Evolutionary conservation across 2,329 filamentous ascomycete species (phyloP).

Genomic region (Leptodontidium sp.): DNA sequence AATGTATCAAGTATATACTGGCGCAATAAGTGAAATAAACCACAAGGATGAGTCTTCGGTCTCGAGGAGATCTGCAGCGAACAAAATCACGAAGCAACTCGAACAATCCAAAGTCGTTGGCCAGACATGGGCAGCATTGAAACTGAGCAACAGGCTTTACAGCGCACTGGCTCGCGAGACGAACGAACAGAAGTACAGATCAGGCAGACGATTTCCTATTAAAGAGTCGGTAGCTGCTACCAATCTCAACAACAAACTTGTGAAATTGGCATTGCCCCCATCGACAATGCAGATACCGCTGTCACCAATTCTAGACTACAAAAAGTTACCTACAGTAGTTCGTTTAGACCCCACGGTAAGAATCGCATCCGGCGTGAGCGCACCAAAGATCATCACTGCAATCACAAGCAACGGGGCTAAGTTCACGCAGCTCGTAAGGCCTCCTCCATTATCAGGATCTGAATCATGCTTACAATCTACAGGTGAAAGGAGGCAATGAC

Average conservation of each 20-base stretch:
- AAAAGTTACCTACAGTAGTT: conserved; percentile 74
- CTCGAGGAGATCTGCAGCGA: conserved; percentile 78
- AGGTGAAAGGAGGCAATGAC: conserved; percentile 94
- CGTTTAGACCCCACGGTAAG: conserved; percentile 79
- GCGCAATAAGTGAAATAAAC: conserved; percentile 73
- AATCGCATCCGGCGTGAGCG: conserved; percentile 89
- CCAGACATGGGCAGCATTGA: conserved; percentile 74
- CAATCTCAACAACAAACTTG: conserved; percentile 68
- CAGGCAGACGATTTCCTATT: conserved; percentile 68
- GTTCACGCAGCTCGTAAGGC: conserved; percentile 82
- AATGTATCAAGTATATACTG: conserved; percentile 95
- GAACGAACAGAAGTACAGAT: conserved; percentile 71
- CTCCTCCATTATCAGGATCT: conserved; percentile 1
- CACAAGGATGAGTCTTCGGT: conserved; percentile 77
- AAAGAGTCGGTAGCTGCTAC: conserved; percentile 70
- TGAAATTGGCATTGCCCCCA: conserved; percentile 78
- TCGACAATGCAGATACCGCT: conserved; percentile 88
- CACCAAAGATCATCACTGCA: conserved; percentile 90
- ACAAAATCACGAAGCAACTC: conserved; percentile 67
- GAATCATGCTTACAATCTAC: conserved; percentile 37
- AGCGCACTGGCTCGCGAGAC: conserved; percentile 70
- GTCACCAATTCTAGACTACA: conserved; percentile 77
- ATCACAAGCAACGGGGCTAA: conserved; percentile 77
- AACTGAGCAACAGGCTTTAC: conserved; percentile 75
- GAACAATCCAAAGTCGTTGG: conserved; percentile 58